A percentile compares a stretch with the other conserved stretches of the same genome.
Evolutionary conservation across 352 stramenopile genomes (phyloP).

Genomic region (Phytophthora rubi): DNA sequence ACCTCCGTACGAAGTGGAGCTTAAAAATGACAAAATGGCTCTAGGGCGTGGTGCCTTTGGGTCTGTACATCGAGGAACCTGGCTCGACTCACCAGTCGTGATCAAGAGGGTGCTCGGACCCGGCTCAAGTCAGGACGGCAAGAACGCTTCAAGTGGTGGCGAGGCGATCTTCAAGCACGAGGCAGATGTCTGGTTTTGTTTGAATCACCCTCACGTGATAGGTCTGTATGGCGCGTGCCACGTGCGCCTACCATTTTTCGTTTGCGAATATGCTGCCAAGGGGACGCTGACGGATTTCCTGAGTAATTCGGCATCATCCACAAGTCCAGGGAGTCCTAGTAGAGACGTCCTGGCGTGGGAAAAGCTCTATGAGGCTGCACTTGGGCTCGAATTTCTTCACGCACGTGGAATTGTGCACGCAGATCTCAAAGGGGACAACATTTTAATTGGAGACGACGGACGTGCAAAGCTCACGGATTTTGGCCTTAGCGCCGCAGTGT

Average conservation of each 20-base stretch:
- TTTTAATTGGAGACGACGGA: slow-evolving; percentile 30
- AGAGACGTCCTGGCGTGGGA: slow-evolving; percentile 15
- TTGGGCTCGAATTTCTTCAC: slow-evolving; percentile 32
- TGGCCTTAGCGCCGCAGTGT: slow-evolving; percentile 21
- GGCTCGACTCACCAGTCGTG: slow-evolving; percentile 22
- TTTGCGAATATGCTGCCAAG: slow-evolving; percentile 33
- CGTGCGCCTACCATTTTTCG: slow-evolving; percentile 23
- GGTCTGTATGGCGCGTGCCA: slow-evolving; percentile 38
- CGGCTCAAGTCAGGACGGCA: not conserved
- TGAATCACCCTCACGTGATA: slow-evolving; percentile 35
- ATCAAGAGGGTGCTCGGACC: slow-evolving; percentile 20
- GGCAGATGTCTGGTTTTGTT: slow-evolving; percentile 28
- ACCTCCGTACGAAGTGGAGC: slow-evolving; percentile 33
- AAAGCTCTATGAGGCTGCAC: slow-evolving; percentile 33
- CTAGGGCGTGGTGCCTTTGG: slow-evolving; percentile 29
- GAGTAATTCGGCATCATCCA: not conserved
- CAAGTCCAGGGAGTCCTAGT: not conserved
- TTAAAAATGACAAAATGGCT: not conserved
- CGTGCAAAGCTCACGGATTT: slow-evolving; percentile 40
- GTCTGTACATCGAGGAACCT: slow-evolving; percentile 27
- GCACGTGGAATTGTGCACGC: slow-evolving; percentile 26
- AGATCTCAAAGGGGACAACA: slow-evolving; percentile 38
- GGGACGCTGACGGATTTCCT: slow-evolving; percentile 26
- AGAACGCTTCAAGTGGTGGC: slow-evolving; percentile 6
- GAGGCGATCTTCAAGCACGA: slow-evolving; percentile 26